Base-by-base conservation (phyloP, 257 asterid genomes). In the Gardenia jasminoides region DNA sequence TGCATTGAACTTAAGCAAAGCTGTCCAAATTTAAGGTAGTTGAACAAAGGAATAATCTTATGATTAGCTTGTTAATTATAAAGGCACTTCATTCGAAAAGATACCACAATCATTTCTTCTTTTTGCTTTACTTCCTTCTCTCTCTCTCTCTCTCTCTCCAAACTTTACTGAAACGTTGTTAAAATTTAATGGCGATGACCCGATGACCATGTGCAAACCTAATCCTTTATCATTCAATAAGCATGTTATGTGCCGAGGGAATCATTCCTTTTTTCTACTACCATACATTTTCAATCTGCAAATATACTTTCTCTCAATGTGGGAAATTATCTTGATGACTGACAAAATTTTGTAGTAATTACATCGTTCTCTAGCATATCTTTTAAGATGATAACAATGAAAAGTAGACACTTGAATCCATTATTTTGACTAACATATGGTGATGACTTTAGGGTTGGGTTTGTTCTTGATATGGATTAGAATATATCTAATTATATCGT, bases 161-260 rank as follows among this genome's bases (percentile, higher is more conserved):
- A 69, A 44, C 47, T 79, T 36, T 52, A 69, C 19, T 30, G 15
- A 76, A 28, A 10, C 31, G 10, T 54, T 2, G 7, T 10, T 70
- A 10, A 70, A 24, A 26, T 39, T 26, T 26, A 43, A 61, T 76
- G 15, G 13, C 11, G 7, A 44, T 15, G 20, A n/a, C 10, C 28
- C 70, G 84, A 84, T 86, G 84, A 83, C 73, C 91, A 89, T 91
- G 92, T 89, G 97, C 93, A 77, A 33, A 83, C 94, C 91, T 81
- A 88, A 83, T 84, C 71, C 78, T 83, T 80, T 86, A 92, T 89
- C 94, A 89, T 90, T 92, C 84, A 82, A 80, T 83, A 76, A 85
- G 88, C 89, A 85, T 86, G 88, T 74, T 85, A 80, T 82, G 78
- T 75, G 85, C 76, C 68, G 81, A 17, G 59, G 39, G 54, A 74